These are phyloP conservation scores for Dactylellina haptotyla DNA, from an alignment of 2,329 filamentous ascomycete genomes.

Conservation along the genomic window DNA sequence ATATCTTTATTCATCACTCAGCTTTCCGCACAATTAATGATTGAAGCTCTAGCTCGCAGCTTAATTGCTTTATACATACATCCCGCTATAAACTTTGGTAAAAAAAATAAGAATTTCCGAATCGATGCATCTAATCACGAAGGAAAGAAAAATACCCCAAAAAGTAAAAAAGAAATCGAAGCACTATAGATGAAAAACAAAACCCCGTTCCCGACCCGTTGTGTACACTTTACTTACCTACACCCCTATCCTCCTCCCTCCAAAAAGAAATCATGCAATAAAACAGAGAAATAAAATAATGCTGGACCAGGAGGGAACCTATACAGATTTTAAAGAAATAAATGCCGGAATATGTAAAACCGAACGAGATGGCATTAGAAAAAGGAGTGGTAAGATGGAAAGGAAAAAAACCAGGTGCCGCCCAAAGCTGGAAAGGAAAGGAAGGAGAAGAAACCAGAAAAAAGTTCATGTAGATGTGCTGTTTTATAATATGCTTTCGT, in stretches of 20 bases:
- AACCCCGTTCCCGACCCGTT: neutral
- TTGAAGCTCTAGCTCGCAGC: neutral
- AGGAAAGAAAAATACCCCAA: neutral
- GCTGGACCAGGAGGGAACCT: neutral
- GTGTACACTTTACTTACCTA: too few relatives aligned
- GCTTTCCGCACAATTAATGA: too few relatives aligned
- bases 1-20: too few relatives aligned
- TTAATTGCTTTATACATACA: constrained; percentile 6
- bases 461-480: too few relatives aligned
- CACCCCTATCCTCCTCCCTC: neutral
- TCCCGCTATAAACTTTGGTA: neutral
- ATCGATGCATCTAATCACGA: neutral
- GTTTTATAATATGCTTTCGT: too few relatives aligned
- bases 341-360: neutral
- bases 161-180: neutral
- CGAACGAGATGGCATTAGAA: neutral
- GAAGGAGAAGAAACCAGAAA: neutral
- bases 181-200: neutral
- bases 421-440: neutral
- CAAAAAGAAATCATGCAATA: neutral
- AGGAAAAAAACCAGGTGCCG: neutral
- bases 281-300: neutral
- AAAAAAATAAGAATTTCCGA: neutral
- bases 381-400: neutral
- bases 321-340: neutral